Conservation (phyloP, 805 yeast genomes). For the Barnettozyma botsteinii region DNA sequence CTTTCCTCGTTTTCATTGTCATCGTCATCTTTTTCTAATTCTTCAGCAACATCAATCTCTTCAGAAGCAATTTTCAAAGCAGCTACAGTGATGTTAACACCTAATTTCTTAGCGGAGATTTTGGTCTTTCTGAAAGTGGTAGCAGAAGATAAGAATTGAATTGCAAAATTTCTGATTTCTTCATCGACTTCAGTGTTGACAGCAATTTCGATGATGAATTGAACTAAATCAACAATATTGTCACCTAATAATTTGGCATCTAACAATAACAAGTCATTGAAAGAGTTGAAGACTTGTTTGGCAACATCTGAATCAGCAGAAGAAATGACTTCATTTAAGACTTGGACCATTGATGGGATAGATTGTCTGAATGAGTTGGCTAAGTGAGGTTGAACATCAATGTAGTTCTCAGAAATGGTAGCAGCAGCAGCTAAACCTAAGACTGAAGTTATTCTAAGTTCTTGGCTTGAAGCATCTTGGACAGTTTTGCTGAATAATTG, state of each 20-base stretch:
- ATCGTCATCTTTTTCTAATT: constrained; percentile 73
- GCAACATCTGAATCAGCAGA: constrained; percentile 69
- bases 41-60: constrained; percentile 72
- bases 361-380: constrained; percentile 52
- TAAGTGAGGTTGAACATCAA: constrained; percentile 40
- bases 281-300: constrained; percentile 72
- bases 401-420: constrained; percentile 57
- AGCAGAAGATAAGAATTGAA: constrained; percentile 77
- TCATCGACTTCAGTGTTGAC: constrained; percentile 61
- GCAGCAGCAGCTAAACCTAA: constrained; percentile 69
- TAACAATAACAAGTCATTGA: constrained; percentile 70
- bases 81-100: constrained; percentile 68
- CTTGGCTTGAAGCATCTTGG: constrained; percentile 51
- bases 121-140: constrained; percentile 77
- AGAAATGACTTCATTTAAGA: constrained; percentile 66
- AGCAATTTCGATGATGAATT: constrained; percentile 72
- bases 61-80: constrained; percentile 77
- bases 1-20: constrained; percentile 93
- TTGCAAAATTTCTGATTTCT: constrained; percentile 76
- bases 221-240: constrained; percentile 59
- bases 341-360: constrained; percentile 77
- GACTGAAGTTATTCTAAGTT: constrained; percentile 77
- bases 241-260: constrained; percentile 79
- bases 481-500: constrained; percentile 65
- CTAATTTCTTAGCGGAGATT: constrained; percentile 73